Conservation (phyloP, 2,329 filamentous ascomycete species). For the Pseudogymnoascus sp. region DNA sequence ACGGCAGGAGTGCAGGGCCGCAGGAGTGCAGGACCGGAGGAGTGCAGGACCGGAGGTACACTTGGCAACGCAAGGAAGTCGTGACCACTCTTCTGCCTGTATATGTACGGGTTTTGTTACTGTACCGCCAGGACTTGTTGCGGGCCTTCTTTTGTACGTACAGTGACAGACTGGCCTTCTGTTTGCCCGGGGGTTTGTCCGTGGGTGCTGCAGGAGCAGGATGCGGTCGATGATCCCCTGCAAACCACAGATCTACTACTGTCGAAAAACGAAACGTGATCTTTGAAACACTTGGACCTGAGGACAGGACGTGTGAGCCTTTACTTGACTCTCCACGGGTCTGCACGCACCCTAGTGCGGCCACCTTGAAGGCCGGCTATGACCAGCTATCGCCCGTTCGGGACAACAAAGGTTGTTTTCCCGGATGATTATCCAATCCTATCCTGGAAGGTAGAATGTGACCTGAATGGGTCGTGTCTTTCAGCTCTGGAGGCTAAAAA, state of each 20-base stretch:
- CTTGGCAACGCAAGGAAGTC: neutral
- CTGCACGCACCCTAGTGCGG: neutral
- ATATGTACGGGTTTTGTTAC: neutral
- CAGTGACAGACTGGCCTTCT: neutral
- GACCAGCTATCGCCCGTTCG: conserved; percentile 3
- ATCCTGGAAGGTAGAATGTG: neutral
- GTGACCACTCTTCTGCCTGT: neutral
- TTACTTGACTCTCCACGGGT: conserved; percentile 2
- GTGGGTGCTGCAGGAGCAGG: neutral
- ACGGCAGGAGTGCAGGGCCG: neutral
- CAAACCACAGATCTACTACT: neutral
- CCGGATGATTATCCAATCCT: conserved; percentile 4
- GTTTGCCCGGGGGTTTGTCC: neutral
- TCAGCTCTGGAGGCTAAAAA: neutral
- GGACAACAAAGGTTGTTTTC: neutral
- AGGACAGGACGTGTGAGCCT: conserved; percentile 6
- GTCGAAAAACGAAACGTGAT: neutral
- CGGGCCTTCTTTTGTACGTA: neutral
- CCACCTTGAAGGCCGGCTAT: conserved; percentile 4
- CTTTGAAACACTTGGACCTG: conserved; percentile 5
- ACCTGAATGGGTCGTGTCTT: neutral
- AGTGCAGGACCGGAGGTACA: neutral
- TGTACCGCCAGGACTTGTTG: neutral
- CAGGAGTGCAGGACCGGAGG: neutral
- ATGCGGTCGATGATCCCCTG: neutral